Evolutionary conservation across 805 yeast species (phyloP), one percentile per base, ranked within the genome.

Genomic region (Wickerhamiella siamensis): DNA sequence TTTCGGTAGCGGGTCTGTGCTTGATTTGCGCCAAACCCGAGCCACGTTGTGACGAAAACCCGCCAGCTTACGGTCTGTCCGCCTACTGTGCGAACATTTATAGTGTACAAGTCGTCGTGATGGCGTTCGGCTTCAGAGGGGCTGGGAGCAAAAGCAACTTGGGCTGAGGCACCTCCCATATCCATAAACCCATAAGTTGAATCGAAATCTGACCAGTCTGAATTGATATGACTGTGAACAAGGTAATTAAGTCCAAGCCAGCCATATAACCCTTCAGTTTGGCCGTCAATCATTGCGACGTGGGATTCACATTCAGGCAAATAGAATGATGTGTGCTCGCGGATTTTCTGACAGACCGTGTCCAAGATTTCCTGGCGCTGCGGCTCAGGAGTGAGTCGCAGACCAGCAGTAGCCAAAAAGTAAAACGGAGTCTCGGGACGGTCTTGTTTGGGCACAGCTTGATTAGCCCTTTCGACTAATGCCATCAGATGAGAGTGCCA

Each of bases 161-260:
- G 98, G 0, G 95, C 84, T 2, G 95, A 84, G 0, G 98, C 98
- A 12, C 98, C 98, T 14, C 98, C 98, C 98, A 91, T 91, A 59
- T 91, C 98, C 88, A 91, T 80, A 52, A 91, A 88, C 4, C 98
- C 98, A 49, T 72, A 78, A 0, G 94, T 56, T 15, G 31, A 21
- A 18, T 42, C 41, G 5, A 51, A 47, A 10, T 45, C 45, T 3
- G 62, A 41, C 53, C 57, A 55, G 10, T 39, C 43, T 5, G 40
- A 10, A n/a, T 50, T 64, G 45, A 72, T 72, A 1, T 82, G 79
- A 31, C 40, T 39, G 33, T 53, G 54, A 60, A 79, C 71, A 43
- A 91, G 61, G 60, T 88, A 91, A 58, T 91, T 91, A 38, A 91
- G 65, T 0, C 88, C 91, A 24, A 91, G 59, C 98, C 98, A 91